A percentile compares a stretch with the other conserved stretches of the same genome.
Evolutionary conservation across 345 rosid genomes (phyloP).

Genomic region (Pistacia atlantica): DNA sequence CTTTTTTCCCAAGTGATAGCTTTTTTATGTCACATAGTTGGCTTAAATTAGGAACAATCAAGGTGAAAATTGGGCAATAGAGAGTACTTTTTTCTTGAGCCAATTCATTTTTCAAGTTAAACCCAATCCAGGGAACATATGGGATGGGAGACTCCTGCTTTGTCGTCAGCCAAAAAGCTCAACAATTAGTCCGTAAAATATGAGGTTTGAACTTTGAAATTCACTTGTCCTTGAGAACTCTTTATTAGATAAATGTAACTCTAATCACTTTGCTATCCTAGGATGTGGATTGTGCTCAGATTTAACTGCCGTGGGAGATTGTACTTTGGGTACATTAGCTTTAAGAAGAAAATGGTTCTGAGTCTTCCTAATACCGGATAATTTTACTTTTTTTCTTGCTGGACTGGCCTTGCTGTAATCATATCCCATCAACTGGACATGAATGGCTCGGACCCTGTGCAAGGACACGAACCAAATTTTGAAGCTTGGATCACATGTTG

Average conservation of each 20-base stretch:
- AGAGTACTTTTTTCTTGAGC: neutral
- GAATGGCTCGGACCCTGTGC: neutral
- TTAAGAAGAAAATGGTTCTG: neutral
- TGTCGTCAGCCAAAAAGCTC: no score
- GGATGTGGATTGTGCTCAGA: neutral
- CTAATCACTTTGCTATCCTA: neutral
- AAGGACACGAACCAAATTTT: neutral
- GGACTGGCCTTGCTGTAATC: neutral
- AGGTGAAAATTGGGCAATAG: neutral
- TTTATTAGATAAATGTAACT: neutral
- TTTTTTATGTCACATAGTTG: neutral
- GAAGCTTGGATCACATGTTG: slow-evolving; percentile 2
- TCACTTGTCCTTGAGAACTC: neutral
- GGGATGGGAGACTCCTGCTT: no score
- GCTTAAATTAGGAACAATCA: neutral
- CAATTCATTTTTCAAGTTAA: neutral
- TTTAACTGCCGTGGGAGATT: neutral
- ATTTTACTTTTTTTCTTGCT: neutral
- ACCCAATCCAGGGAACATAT: no score
- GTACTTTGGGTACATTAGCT: neutral
- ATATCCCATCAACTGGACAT: neutral
- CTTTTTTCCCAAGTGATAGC: no score
- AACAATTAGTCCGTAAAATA: no score
- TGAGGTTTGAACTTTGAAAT: no score
- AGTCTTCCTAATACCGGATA: neutral